Evolutionary conservation across 116 monocot genomes (phyloP).

Genomic region (Dioscorea cayenensis): DNA sequence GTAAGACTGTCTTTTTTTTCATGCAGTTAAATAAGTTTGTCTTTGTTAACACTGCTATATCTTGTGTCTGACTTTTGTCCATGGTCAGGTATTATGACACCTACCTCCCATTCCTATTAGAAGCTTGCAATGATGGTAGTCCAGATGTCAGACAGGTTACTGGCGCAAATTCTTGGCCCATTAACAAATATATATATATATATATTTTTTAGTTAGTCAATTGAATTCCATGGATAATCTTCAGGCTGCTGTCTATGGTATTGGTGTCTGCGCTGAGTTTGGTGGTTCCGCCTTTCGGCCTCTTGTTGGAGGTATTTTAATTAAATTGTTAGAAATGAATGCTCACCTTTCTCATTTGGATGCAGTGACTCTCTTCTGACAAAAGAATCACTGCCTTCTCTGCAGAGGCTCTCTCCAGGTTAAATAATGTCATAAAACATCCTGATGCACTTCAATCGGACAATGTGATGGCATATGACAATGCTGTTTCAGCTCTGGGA

Average conservation of each 20-base stretch:
- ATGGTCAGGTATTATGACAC: slow-evolving; percentile 74
- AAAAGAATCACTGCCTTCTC: background rate
- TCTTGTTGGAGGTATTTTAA: slow-evolving; percentile 68
- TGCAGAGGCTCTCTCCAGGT: slow-evolving; percentile 72
- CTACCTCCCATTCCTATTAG: slow-evolving; percentile 85
- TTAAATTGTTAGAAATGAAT: background rate
- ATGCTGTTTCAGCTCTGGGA: slow-evolving; percentile 93
- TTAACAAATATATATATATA: background rate
- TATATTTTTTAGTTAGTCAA: background rate
- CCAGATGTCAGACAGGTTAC: slow-evolving; percentile 87
- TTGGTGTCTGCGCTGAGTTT: slow-evolving; percentile 97
- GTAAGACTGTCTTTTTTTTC: slow-evolving; percentile 25
- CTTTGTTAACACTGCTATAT: background rate
- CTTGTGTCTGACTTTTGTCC: background rate
- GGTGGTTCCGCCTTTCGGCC: slow-evolving; percentile 82
- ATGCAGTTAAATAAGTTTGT: background rate
- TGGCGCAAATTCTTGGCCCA: background rate
- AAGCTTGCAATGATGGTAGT: slow-evolving; percentile 87
- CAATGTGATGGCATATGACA: slow-evolving; percentile 95
- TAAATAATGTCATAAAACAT: slow-evolving; percentile 74
- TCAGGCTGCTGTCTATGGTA: slow-evolving; percentile 95
- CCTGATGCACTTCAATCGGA: slow-evolving; percentile 64
- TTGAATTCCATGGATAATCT: background rate
- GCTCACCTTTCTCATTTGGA: background rate
- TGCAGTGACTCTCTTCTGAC: background rate